Evolutionary conservation across 768 basidiomycete genomes (phyloP).

Genomic region (Leccinum truebloodii): DNA sequence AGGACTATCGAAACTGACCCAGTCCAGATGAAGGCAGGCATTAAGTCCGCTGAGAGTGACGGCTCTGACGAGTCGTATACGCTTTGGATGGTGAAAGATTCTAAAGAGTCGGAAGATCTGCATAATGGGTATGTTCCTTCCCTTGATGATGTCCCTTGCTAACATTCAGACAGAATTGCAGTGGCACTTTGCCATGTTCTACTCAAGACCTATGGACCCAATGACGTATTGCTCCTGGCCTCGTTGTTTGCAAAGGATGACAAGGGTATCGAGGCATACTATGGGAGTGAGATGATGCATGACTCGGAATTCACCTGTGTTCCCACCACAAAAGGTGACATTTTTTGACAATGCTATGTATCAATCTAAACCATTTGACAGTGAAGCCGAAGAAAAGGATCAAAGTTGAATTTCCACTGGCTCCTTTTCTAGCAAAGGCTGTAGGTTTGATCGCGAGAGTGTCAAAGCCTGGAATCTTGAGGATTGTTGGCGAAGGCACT

Average conservation of each 20-base stretch:
- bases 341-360: neutral
- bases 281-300: neutral
- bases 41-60: neutral
- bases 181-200: constrained; percentile 13
- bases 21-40: constrained; percentile 3
- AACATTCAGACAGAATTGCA: constrained; percentile 8
- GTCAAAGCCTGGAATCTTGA: neutral
- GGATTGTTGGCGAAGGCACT: too few species aligned
- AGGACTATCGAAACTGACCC: neutral
- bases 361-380: neutral
- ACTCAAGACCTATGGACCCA: constrained; percentile 13
- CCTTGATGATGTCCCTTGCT: neutral
- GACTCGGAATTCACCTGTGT: neutral
- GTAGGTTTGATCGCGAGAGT: neutral
- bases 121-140: constrained; percentile 10
- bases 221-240: constrained; percentile 16
- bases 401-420: neutral
- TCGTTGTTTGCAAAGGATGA: constrained; percentile 8
- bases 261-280: constrained; percentile 2
- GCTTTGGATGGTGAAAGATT: constrained; percentile 11
- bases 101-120: neutral
- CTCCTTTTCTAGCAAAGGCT: neutral
- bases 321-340: constrained; percentile 2
- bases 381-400: neutral
- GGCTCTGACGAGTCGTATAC: neutral